Evolutionary conservation across 352 stramenopile species (phyloP).

Genomic region (Pseudoperonospora humuli): DNA sequence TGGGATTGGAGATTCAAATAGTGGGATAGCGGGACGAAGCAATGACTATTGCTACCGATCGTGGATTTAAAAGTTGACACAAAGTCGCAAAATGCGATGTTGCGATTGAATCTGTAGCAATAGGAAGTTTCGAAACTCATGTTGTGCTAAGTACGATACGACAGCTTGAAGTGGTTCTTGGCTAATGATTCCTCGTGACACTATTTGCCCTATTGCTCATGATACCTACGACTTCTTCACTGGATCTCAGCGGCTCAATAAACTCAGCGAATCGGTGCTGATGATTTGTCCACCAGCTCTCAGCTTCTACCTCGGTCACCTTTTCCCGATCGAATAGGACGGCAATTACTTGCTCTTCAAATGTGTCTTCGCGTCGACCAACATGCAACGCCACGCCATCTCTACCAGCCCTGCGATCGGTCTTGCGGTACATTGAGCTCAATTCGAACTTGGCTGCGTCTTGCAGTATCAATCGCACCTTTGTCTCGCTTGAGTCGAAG

Average conservation of each 20-base stretch:
- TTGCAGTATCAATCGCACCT: constrained; percentile 62
- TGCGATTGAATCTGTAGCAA: constrained; percentile 2
- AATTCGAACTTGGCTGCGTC: constrained; percentile 72
- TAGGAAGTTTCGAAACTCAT: constrained; percentile 16
- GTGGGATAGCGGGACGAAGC: constrained; percentile 16
- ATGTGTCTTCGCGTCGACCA: constrained; percentile 63
- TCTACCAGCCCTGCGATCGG: constrained; percentile 58
- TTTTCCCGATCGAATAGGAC: constrained; percentile 84
- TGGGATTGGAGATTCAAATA: constrained; percentile 14
- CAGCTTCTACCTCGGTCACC: constrained; percentile 62
- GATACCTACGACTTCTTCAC: constrained; percentile 1
- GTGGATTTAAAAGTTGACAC: no score
- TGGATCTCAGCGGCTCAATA: constrained; percentile 11
- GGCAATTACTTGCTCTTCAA: constrained; percentile 72
- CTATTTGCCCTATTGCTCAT: not conserved
- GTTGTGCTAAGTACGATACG: constrained; percentile 13
- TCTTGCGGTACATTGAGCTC: constrained; percentile 84
- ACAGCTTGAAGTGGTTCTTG: no score
- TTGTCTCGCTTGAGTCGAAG: constrained; percentile 67
- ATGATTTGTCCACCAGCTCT: constrained; percentile 64
- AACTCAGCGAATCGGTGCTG: constrained; percentile 50
- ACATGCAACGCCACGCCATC: constrained; percentile 73
- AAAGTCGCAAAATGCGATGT: constrained; percentile 16
- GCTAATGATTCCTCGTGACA: no score
- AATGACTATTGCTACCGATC: constrained; percentile 9